Base-by-base conservation (phyloP, 2,329 filamentous ascomycete species). In the Sclerotinia subarctica region DNA sequence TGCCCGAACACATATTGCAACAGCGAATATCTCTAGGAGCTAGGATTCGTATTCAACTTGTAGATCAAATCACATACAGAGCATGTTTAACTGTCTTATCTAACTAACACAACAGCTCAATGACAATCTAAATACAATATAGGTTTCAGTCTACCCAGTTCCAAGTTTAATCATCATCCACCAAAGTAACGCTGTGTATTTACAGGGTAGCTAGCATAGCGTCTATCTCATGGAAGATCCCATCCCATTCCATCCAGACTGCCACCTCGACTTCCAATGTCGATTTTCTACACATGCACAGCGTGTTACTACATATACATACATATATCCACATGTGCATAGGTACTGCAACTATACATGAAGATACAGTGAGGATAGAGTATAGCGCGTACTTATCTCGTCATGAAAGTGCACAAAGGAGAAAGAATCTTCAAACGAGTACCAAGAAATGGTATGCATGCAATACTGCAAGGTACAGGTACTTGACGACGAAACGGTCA, bases 391-490 rank as follows among this genome's bases (percentile, higher is more conserved):
- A 42, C 15, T 38, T 19, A 38, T 63, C 29, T 29, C 46, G n/a
- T 26, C 46, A 51, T 19, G 1, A 11, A 49, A 49, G 24, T 13
- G 46, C n/a, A 38, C 21, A 32, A 38, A 49, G 29, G 29, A 42
- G 29, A 19, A 51, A 51, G 10, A 19, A 62, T 26, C 29, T 38
- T 62, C 59, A 51, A 57, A n/a, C 15, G 1, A 42, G 35, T 38
- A 44, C 19, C 15, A 13, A 38, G 21, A 32, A n/a, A 8, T 8
- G 11, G 32, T 2, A 15, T 26, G 7, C 42, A 59, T 38, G 46
- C 58, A 51, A 51, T 26, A 51, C 46, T 62, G 46, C 59, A 62
- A 62, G 59, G 59, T 62, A 62, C 59, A 62, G 24, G 58, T 62
- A 21, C 21, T 26, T 5, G 24, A 51, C 38, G 46, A 51, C 59